Evolutionary conservation across 1,284 basidiomycete genomes (phyloP).

Genomic region (Lignosus rhinocerotis): DNA sequence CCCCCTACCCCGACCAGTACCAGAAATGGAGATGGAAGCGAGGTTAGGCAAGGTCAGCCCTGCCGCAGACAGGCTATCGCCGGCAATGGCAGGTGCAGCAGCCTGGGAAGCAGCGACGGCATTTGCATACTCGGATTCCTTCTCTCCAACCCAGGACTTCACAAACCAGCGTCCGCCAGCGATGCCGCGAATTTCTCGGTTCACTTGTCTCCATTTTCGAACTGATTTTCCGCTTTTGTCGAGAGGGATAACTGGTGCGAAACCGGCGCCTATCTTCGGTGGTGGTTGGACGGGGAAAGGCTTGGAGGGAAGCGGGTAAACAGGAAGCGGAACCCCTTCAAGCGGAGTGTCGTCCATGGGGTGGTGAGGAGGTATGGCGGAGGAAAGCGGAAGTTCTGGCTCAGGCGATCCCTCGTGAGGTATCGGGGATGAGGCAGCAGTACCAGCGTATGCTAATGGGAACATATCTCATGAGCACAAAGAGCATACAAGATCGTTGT

Average conservation of each 20-base stretch:
- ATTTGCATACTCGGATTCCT: constrained; percentile 62
- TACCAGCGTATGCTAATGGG: constrained; percentile 17
- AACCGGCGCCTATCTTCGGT: constrained; percentile 69
- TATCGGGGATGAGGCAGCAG: constrained; percentile 19
- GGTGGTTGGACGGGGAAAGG: constrained; percentile 78
- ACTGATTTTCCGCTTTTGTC: constrained; percentile 61
- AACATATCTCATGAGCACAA: not conserved
- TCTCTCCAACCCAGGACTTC: constrained; percentile 75
- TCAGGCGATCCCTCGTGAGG: constrained; percentile 27
- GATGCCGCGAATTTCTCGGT: constrained; percentile 75
- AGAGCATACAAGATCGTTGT: not conserved
- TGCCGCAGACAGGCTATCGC: constrained; percentile 14
- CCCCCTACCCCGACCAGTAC: constrained; percentile 16
- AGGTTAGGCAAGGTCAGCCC: constrained; percentile 24
- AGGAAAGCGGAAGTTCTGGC: constrained; percentile 24
- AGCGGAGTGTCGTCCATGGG: constrained; percentile 47
- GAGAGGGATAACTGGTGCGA: constrained; percentile 62
- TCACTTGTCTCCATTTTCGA: constrained; percentile 69
- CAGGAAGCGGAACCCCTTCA: constrained; percentile 60
- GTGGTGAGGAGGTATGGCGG: constrained; percentile 24
- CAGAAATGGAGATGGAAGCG: constrained; percentile 17
- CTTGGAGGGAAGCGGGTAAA: constrained; percentile 74
- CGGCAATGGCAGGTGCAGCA: constrained; percentile 14
- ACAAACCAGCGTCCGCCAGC: constrained; percentile 79
- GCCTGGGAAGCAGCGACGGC: constrained; percentile 31